Percentiles rank a stretch among this genome's conserved stretches.
Evolutionary conservation across 371 early-diverging fungal genomes (phyloP).

Genomic region (Circinella umbellata): DNA sequence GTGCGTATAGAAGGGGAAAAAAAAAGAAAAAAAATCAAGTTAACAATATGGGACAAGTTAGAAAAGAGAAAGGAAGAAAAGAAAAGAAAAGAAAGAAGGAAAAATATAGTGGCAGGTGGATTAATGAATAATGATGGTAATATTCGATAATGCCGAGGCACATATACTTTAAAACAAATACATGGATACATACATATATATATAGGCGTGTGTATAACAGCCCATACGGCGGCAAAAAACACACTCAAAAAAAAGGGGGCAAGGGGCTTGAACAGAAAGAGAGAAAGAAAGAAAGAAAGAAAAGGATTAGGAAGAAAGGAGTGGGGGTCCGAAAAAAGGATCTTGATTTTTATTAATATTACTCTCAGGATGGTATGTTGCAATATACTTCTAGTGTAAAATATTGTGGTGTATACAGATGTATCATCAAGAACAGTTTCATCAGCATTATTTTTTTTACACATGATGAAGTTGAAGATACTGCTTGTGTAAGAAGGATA

Average conservation of each 20-base stretch:
- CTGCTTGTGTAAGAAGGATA: too few relatives aligned
- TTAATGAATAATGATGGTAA: not conserved
- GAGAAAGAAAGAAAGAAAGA: not conserved
- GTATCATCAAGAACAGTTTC: too few relatives aligned
- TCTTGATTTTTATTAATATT: not conserved
- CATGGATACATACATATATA: too few relatives aligned
- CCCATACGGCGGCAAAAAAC: not conserved
- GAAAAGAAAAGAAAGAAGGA: not conserved
- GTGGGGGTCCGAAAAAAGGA: not conserved
- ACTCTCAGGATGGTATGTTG: conserved; percentile 1
- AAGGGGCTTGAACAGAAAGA: not conserved
- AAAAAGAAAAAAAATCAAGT: not conserved
- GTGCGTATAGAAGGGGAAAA: not conserved
- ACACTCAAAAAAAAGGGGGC: not conserved
- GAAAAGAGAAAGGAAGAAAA: not conserved
- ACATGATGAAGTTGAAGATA: too few relatives aligned
- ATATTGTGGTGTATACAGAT: too few relatives aligned
- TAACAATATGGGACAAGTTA: not conserved
- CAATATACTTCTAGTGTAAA: not conserved
- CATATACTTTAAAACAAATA: not conserved
- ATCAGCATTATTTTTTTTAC: too few relatives aligned
- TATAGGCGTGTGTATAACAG: too few relatives aligned
- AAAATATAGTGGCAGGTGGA: not conserved
- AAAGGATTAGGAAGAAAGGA: not conserved
- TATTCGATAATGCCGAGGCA: conserved; percentile 3